Conservation (phyloP, 345 rosid genomes). For the Xanthoceras sorbifolium region DNA sequence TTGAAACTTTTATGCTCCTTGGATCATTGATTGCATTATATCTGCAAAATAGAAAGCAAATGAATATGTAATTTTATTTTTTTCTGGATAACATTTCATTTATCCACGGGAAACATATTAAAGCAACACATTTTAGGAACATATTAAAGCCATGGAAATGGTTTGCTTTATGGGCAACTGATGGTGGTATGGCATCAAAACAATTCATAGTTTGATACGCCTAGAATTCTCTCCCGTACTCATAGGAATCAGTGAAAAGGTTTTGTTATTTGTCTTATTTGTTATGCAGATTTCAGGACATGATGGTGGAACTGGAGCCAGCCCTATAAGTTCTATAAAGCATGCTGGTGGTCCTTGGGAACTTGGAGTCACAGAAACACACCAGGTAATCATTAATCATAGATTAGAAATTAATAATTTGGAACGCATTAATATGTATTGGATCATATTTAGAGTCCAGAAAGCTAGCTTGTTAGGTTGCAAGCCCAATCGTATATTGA, state of each 20-base stretch:
- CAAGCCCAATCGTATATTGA: neutral
- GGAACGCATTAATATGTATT: neutral
- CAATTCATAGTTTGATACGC: neutral
- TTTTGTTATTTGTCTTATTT: slow-evolving; percentile 15
- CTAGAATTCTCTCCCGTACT: neutral
- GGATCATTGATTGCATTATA: neutral
- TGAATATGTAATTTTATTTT: no score
- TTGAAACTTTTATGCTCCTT: no score
- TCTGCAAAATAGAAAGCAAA: no score
- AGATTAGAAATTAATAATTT: neutral
- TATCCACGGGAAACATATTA: neutral
- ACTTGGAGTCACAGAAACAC: slow-evolving; percentile 89
- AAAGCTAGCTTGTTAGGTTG: neutral
- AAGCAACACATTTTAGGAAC: neutral
- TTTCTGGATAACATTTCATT: neutral
- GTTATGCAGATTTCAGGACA: slow-evolving; percentile 88
- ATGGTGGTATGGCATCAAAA: neutral
- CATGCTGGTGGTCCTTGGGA: slow-evolving; percentile 99
- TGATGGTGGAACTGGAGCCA: slow-evolving; percentile 99
- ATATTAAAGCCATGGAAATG: neutral
- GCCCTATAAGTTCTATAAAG: slow-evolving; percentile 97
- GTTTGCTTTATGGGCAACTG: no score
- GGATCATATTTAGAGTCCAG: neutral
- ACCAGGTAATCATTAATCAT: slow-evolving; percentile 58
- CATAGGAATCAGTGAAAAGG: neutral